Evolutionary conservation across 345 rosid genomes (phyloP).

Genomic region (Firmiana major): DNA sequence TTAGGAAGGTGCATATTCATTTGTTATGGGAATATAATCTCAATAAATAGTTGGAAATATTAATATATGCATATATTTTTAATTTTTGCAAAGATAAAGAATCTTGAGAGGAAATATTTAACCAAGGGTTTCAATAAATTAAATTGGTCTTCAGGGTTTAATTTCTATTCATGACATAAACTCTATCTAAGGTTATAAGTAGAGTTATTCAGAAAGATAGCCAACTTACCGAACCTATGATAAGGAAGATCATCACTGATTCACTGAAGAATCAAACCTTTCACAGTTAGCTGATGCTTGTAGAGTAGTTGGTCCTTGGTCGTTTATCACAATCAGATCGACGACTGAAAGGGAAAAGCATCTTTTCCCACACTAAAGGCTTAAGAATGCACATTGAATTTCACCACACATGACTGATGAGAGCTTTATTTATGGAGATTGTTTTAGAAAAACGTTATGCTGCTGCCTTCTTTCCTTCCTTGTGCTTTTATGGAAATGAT

Average conservation of each 20-base stretch:
- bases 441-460: neutral
- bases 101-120: no score
- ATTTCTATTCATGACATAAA: no score
- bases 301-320: slow-evolving; percentile 10
- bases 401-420: neutral
- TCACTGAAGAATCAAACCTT: neutral
- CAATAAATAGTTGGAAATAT: no score
- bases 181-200: neutral
- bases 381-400: neutral
- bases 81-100: no score
- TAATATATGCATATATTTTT: no score
- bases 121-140: no score
- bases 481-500: neutral
- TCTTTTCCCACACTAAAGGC: neutral
- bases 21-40: no score
- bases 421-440: neutral
- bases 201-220: neutral
- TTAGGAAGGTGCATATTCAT: no score
- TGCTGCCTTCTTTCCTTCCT: neutral
- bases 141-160: neutral
- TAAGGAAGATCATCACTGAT: neutral
- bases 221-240: neutral
- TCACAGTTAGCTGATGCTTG: neutral
- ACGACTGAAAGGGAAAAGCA: neutral
- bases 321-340: neutral